A percentile compares a stretch with the other conserved stretches of the same genome.
These are phyloP conservation scores for Exsudoporus frostii DNA, from an alignment of 768 basidiomycete genomes.

Conservation along the genomic window DNA sequence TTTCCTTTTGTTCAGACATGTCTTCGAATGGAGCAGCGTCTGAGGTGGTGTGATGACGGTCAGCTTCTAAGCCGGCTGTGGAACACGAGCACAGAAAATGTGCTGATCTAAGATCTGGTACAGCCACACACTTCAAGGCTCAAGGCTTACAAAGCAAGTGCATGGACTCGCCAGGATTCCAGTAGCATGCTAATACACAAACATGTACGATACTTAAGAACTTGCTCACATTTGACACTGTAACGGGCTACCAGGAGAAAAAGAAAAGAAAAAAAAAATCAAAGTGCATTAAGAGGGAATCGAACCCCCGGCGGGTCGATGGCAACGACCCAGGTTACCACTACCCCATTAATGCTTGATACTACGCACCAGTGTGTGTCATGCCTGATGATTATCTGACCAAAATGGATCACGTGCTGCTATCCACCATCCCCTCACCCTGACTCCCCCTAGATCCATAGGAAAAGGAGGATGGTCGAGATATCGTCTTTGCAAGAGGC, in stretches of 20 bases:
- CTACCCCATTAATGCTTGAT: slow-evolving; percentile 50
- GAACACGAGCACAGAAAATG: slow-evolving; percentile 1
- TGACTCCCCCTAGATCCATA: too few species aligned
- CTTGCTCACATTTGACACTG: too few species aligned
- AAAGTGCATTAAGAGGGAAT: slow-evolving; percentile 46
- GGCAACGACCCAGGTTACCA: slow-evolving; percentile 68
- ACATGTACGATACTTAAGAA: background rate
- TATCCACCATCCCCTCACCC: background rate
- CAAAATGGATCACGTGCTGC: background rate
- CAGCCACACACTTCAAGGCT: background rate
- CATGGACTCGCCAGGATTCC: too few species aligned
- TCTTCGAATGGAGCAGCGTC: background rate
- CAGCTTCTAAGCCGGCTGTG: background rate
- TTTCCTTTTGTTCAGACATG: slow-evolving; percentile 33
- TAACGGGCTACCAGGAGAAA: background rate
- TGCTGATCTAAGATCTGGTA: slow-evolving; percentile 10
- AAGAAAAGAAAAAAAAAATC: background rate
- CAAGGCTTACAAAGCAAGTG: too few species aligned
- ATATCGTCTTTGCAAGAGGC: background rate
- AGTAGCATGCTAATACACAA: too few species aligned
- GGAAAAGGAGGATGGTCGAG: background rate
- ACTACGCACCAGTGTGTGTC: rapidly evolving
- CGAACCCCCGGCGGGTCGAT: slow-evolving; percentile 87
- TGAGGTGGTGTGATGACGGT: background rate
- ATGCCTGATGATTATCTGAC: background rate